A percentile compares a stretch with the other conserved stretches of the same genome.
Evolutionary conservation across 2,329 filamentous ascomycete species (phyloP).

Genomic region (Metarhizium rileyi): DNA sequence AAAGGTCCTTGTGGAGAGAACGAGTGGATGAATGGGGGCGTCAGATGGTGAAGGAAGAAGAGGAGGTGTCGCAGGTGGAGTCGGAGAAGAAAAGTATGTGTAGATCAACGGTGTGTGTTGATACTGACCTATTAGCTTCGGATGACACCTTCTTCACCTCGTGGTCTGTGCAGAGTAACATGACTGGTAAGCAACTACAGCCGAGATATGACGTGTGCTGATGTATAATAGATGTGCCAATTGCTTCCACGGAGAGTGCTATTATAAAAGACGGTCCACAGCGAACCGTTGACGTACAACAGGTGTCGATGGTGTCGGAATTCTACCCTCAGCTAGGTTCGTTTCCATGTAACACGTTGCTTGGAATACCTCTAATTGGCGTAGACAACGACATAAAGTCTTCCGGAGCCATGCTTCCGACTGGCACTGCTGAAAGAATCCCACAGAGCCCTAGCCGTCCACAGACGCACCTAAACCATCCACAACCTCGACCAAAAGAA

Average conservation of each 20-base stretch:
- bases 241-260: background rate
- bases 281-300: background rate
- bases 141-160: conserved; percentile 2
- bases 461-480: background rate
- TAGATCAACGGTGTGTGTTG: background rate
- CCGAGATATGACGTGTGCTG: background rate
- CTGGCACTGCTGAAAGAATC: background rate
- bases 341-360: background rate
- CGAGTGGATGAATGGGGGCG: conserved; percentile 2
- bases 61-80: background rate
- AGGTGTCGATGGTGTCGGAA: background rate
- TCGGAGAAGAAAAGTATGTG: background rate
- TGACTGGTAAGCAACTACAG: background rate
- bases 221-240: background rate
- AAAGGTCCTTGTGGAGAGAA: background rate
- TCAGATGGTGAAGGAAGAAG: background rate
- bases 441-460: background rate
- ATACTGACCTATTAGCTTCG: background rate
- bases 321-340: conserved; percentile 1
- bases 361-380: background rate
- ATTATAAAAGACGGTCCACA: conserved; percentile 4
- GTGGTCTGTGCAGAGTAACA: background rate
- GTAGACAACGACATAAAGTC: background rate
- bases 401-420: background rate
- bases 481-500: background rate